phyloP scores from a whole-genome alignment of 2,329 filamentous ascomycete genomes.

The Scortechinia acanthostroma region DNA sequence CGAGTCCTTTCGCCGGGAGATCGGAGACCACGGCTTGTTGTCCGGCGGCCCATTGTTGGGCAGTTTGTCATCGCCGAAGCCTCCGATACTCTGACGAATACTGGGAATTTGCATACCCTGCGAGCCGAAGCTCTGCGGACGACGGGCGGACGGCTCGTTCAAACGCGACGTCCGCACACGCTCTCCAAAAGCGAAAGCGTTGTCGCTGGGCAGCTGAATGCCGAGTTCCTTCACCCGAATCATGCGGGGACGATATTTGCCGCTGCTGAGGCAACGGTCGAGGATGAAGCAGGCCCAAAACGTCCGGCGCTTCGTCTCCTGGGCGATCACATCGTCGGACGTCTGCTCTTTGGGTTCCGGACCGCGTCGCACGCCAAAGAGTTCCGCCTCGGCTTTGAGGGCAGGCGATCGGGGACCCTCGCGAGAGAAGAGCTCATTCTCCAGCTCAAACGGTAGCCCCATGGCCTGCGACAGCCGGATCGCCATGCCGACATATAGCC shows the following conservation, averaged over 20 bases:
- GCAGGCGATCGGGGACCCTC: constrained; percentile 24
- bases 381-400: constrained; percentile 22
- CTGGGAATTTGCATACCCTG: constrained; percentile 29
- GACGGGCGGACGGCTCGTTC: constrained; percentile 27
- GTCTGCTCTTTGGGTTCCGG: constrained; percentile 22
- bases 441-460: constrained; percentile 11
- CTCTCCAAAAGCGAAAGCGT: constrained; percentile 44
- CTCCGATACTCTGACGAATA: constrained; percentile 25
- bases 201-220: constrained; percentile 46
- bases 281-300: constrained; percentile 52
- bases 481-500: constrained; percentile 15
- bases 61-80: constrained; percentile 24
- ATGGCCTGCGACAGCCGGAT: not conserved
- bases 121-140: constrained; percentile 26
- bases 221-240: constrained; percentile 37
- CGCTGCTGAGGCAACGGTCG: constrained; percentile 44
- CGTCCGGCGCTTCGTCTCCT: constrained; percentile 43
- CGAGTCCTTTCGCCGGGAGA: constrained; percentile 24
- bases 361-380: constrained; percentile 22
- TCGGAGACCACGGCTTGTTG: constrained; percentile 24
- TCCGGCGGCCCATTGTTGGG: constrained; percentile 17
- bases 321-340: constrained; percentile 37
- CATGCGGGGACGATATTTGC: constrained; percentile 43
- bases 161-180: constrained; percentile 40
- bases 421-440: constrained; percentile 34